Evolutionary conservation across 768 basidiomycete species (phyloP), one percentile per base, ranked within the genome.

Genomic region (Boletus rex-veris): DNA sequence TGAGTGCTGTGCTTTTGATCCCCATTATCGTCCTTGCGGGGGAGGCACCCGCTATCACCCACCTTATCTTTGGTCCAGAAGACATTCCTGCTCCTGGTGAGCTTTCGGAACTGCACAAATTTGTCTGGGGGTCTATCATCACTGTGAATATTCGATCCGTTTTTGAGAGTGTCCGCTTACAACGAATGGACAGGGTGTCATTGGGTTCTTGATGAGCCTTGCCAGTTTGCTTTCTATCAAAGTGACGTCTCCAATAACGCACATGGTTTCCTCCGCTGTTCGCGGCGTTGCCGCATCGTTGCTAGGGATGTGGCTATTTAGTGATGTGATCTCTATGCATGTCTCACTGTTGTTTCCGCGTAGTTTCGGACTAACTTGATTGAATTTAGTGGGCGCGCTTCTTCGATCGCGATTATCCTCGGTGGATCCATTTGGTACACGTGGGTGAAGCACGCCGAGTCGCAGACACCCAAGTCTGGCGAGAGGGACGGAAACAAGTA

Each of bases 261-360:
- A 98, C 71, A 98, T 98, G 95, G 76, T 97, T 26, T 95, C 92
- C 4, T 93, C 93, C 11, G 95, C 96, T 18, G 92, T 96, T 5
- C 88, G 95, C 50, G 94, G 96, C 16, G 95, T 98, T 26, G 85
- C 92, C 1, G 91, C 88, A n/a, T 91, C 92, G 5, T 67, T 95
- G 42, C 76, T 97, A 14, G 91, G 85, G 21, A 77, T 88, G 69
- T 88, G 80, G 82, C 58, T 92, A 18, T 97, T 97, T 73, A 67
- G 75, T 26, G 95, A 98, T 45, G 66, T 90, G 54, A 82, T 98
- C 59, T 88, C 90, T 5, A 77, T 73, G 92, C 88, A 69, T 79
- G 5, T 41, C 38, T 42, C 16, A 21, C 19, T 28, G 44, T 19
- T 38, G 26, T 37, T 37, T 15, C 12, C 5, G 30, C 14, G 16